These are phyloP conservation scores for Suillus decipiens DNA, from an alignment of 768 basidiomycete genomes.

Conservation along the genomic window DNA sequence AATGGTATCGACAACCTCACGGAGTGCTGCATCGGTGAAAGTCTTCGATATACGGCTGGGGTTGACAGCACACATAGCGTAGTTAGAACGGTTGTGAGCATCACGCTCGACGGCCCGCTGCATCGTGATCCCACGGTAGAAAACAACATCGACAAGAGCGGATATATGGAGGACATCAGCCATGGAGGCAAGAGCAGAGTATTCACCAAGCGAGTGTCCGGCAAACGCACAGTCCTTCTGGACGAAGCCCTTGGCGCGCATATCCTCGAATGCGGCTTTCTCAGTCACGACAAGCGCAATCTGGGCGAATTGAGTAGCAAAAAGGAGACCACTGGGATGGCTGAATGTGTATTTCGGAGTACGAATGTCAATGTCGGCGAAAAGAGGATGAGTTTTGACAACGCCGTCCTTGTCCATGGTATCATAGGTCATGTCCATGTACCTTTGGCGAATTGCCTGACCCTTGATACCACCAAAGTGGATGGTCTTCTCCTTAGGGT, in stretches of 20 bases:
- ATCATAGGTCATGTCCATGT: conserved; percentile 99
- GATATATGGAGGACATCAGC: conserved; percentile 96
- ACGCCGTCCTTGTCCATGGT: conserved; percentile 95
- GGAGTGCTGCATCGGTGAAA: conserved; percentile 93
- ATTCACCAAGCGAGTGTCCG: conserved; percentile 98
- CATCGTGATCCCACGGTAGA: conserved; percentile 99
- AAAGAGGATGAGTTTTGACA: conserved; percentile 94
- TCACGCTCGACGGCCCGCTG: conserved; percentile 99
- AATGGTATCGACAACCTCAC: conserved; percentile 95
- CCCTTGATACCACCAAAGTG: conserved; percentile 99
- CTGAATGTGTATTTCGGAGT: conserved; percentile 98
- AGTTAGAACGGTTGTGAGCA: conserved; percentile 88
- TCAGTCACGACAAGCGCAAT: conserved; percentile 98
- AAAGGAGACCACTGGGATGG: conserved; percentile 92
- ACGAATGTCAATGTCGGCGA: conserved; percentile 92
- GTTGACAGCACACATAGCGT: conserved; percentile 99
- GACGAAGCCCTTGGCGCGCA: conserved; percentile 94
- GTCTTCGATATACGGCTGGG: conserved; percentile 92
- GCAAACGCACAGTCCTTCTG: conserved; percentile 93
- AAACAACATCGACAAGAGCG: conserved; percentile 95
- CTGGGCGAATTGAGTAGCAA: conserved; percentile 98
- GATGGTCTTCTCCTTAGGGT: conserved; percentile 96
- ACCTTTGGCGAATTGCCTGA: conserved; percentile 96
- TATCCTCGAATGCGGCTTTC: conserved; percentile 97
- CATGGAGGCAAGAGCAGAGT: conserved; percentile 96